Base-by-base conservation (phyloP, 2,329 filamentous ascomycete species). In the Amphichorda felina region DNA sequence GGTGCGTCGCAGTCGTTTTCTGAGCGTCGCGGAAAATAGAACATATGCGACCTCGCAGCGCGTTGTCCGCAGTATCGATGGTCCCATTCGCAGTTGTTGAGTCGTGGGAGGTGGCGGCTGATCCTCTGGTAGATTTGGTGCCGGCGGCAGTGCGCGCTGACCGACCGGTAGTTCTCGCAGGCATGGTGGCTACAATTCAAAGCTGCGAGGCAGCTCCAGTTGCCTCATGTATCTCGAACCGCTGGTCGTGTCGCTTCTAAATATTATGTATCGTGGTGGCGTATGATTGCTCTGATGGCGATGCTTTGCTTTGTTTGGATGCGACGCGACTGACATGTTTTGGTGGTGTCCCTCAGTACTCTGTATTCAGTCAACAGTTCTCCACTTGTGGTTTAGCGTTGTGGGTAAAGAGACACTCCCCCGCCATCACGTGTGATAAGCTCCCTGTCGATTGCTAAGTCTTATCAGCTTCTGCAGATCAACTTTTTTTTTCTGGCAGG, bases 1-100 rank as follows among this genome's bases (percentile, higher is more conserved):
- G 71, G 55, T 98, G 91, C 2, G 84, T 84, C 2, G 88, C 86
- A 0, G 83, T 93, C 2, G 84, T 93, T 47, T 81, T 79, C 57
- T 98, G 91, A 24, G 89, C 87, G 55, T 88, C 82, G 44, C 72
- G 70, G 51, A 88, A 88, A 33, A 86, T 70, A 37, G 70, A 60
- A 52, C 79, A 82, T 35, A 94, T 69, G 51, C 83, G 81, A 25
- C 69, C 71, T 48, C 88, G 82, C 45, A 95, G 63, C 13, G 71
- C 72, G 39, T 74, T 86, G 32, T 75, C 68, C 36, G 76, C 72
- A 4, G 78, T 72, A 54, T 95, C 87, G 48, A 80, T 72, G 37
- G 82, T 80, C 52, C 94, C 86, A 46, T 79, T 70, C 27, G 82
- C 80, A n/a, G 57, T 49, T 5, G 68, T 60, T 4, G 67, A 68